Evolutionary conservation across 768 basidiomycete genomes (phyloP).

Genomic region (Candolleomyces eurysporus): DNA sequence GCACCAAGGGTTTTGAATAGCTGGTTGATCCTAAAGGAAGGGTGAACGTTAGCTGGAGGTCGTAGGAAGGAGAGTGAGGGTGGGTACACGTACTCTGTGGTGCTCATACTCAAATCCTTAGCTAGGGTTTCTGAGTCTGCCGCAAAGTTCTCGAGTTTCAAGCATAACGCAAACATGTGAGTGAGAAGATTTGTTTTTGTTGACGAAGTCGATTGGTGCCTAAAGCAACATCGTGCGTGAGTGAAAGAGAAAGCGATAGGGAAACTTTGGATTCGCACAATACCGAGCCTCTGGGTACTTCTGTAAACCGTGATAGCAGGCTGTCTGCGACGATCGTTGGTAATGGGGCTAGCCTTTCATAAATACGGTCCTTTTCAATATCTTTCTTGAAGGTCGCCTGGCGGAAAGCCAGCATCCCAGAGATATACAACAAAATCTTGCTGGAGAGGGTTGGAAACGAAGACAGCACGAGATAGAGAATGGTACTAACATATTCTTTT

Average conservation of each 20-base stretch:
- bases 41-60: conserved; percentile 5
- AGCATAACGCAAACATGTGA: conserved; percentile 77
- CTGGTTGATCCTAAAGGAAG: conserved; percentile 43
- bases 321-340: conserved; percentile 71
- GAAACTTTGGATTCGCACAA: conserved; percentile 40
- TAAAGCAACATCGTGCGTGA: conserved; percentile 15
- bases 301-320: conserved; percentile 77
- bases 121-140: conserved; percentile 69
- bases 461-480: neutral
- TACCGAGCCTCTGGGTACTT: conserved; percentile 63
- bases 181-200: conserved; percentile 72
- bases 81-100: conserved; percentile 54
- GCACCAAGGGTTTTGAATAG: conserved; percentile 75
- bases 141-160: conserved; percentile 76
- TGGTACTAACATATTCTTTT: conserved; percentile 55
- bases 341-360: conserved; percentile 55
- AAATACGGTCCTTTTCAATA: conserved; percentile 49
- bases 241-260: neutral
- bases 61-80: neutral
- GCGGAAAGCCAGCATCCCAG: conserved; percentile 75
- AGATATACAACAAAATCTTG: conserved; percentile 77
- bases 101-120: conserved; percentile 66
- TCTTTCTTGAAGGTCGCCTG: conserved; percentile 35
- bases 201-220: conserved; percentile 60
- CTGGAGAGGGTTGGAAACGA: conserved; percentile 33